Base-by-base conservation (phyloP, 345 rosid species). In the Pseudoturritis turrita region DNA sequence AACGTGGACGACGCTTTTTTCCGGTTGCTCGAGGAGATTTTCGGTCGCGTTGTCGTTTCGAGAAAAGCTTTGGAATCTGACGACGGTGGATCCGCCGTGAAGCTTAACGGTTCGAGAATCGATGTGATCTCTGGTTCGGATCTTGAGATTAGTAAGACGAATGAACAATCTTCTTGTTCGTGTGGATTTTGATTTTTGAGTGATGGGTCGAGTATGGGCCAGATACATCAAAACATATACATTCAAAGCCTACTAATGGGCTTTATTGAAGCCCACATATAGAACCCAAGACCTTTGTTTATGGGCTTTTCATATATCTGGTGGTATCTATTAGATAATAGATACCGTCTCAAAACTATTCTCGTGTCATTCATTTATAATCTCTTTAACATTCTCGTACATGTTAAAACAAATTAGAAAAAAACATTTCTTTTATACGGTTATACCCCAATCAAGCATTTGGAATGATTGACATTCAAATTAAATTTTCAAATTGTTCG, bases 1-100 rank as follows among this genome's bases (percentile, higher is more conserved):
- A 89, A 89, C 51, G 91, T 91, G 25, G 96, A 91, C 65, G 71
- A 43, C 7, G 96, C 97, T 2, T 91, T 91, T 66, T 78, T 84
- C 71, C 83, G 79, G 72, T 15, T 91, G 46, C 83, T 91, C 1
- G 85, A 89, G 39, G 89, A 89, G 63, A 84, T 89, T 33, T 76
- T 76, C n/a, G 23, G 39, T 5, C 74, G 86, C 23, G 77, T 81
- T 3, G 83, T 77, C 10, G 70, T 89, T 4, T 78, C 82, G 4
- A 87, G 77, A 62, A 91, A 85, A 78, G 43, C 73, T 4, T n/a
- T 89, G 75, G 87, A 80, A 25, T 53, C 57, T 7, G 77, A 76
- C 53, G 77, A 76, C 50, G 78, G 73, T 7, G 76, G 53, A 23
- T 10, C 71, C 6, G 15, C 37, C 21, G 33, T 68, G 19, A 52